phyloP scores from a whole-genome alignment of 371 early-diverging fungal species.

The Zancudomyces culisetae region DNA sequence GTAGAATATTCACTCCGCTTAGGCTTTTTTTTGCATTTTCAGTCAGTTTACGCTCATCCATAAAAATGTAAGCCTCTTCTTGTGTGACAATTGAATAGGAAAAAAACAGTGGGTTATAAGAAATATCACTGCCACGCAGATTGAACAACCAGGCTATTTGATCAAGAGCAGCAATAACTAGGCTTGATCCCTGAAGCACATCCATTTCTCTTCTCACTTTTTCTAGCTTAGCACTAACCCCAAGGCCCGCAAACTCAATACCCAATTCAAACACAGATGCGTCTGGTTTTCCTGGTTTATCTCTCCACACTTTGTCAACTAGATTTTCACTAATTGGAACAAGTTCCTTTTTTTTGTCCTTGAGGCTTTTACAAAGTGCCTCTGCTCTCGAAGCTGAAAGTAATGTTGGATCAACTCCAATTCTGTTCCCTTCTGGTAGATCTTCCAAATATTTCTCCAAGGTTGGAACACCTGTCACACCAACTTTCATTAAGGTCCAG shows the following conservation, averaged over 20 bases:
- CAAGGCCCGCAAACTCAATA: constrained; percentile 48
- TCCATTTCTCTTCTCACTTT: constrained; percentile 34
- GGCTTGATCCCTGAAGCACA: constrained; percentile 40
- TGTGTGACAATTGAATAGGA: constrained; percentile 68
- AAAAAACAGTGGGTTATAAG: constrained; percentile 95
- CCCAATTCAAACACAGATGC: constrained; percentile 43
- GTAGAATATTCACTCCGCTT: constrained; percentile 36
- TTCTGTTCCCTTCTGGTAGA: constrained; percentile 39
- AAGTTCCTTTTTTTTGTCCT: constrained; percentile 23
- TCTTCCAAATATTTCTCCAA: constrained; percentile 72
- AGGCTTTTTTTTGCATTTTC: constrained; percentile 42
- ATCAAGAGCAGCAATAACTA: constrained; percentile 71
- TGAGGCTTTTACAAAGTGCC: constrained; percentile 31
- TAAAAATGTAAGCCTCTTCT: constrained; percentile 49
- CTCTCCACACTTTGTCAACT: constrained; percentile 66
- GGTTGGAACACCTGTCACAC: constrained; percentile 64
- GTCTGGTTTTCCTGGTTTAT: constrained; percentile 41
- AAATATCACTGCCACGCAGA: constrained; percentile 92
- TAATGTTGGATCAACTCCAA: constrained; percentile 74
- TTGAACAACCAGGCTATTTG: constrained; percentile 96
- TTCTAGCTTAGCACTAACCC: constrained; percentile 32
- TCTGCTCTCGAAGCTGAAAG: constrained; percentile 53
- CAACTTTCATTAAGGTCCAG: constrained; percentile 88
- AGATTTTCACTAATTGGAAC: constrained; percentile 42
- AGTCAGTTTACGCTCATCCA: constrained; percentile 51